These are phyloP conservation scores for Cyathus striatus DNA, from an alignment of 768 basidiomycete species.

Conservation along the genomic window DNA sequence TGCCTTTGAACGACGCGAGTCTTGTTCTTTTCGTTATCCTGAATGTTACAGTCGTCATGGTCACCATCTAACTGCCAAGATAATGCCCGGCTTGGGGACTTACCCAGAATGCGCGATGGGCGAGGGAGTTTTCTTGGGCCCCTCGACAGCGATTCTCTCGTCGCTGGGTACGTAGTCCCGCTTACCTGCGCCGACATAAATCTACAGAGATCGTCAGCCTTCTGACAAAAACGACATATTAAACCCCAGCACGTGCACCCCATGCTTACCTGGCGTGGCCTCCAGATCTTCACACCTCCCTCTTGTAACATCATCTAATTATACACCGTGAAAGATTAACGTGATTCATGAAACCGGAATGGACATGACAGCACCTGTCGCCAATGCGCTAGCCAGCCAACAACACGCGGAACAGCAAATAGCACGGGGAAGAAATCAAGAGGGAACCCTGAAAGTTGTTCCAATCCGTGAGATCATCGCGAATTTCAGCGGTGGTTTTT, in stretches of 20 bases:
- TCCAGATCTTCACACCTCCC: conserved; percentile 91
- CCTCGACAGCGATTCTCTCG: conserved; percentile 51
- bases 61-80: conserved; percentile 20
- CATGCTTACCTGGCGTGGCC: conserved; percentile 66
- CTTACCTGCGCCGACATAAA: conserved; percentile 73
- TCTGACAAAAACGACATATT: conserved; percentile 4
- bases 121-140: conserved; percentile 54
- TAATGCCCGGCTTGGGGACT: conserved; percentile 22
- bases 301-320: conserved; percentile 85
- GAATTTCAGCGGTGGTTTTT: not conserved
- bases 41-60: conserved; percentile 27
- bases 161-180: conserved; percentile 71
- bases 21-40: conserved; percentile 67
- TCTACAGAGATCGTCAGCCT: conserved; percentile 29
- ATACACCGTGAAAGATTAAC: conserved; percentile 3
- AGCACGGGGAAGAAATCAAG: conserved; percentile 93
- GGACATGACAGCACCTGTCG: conserved; percentile 47
- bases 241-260: conserved; percentile 6
- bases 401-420: conserved; percentile 88
- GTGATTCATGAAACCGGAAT: conserved; percentile 5
- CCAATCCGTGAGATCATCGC: no score
- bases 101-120: conserved; percentile 72
- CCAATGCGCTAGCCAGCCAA: conserved; percentile 94
- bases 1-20: conserved; percentile 57
- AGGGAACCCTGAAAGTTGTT: conserved; percentile 80